A percentile compares a stretch with the other conserved stretches of the same genome.
Evolutionary conservation across 2,329 filamentous ascomycete species (phyloP).

Genomic region (Salinomyces thailandicus): DNA sequence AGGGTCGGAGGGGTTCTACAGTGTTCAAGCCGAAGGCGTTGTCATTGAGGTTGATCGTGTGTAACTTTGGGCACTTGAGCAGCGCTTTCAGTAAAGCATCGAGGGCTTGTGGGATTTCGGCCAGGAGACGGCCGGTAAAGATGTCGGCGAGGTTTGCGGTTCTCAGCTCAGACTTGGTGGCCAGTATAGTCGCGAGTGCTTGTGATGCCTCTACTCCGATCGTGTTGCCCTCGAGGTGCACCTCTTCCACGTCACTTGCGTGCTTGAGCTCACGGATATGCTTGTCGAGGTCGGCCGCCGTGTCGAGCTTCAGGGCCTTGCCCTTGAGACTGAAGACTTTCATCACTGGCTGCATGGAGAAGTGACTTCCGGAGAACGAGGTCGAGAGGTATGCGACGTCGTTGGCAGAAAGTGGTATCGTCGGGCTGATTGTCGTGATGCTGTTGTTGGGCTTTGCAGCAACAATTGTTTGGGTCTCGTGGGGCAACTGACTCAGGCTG

Average conservation of each 20-base stretch:
- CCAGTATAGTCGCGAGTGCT: slow-evolving; percentile 70
- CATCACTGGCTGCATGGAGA: no score
- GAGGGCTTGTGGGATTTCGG: slow-evolving; percentile 86
- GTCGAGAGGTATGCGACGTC: no score
- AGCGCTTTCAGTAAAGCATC: slow-evolving; percentile 76
- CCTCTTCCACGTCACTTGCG: slow-evolving; percentile 68
- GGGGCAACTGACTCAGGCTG: no score
- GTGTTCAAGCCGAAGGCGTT: slow-evolving; percentile 97
- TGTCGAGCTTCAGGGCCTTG: slow-evolving; percentile 85
- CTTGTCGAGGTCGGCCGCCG: slow-evolving; percentile 72
- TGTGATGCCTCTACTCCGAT: slow-evolving; percentile 81
- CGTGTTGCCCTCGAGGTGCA: slow-evolving; percentile 83
- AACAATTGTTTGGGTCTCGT: no score
- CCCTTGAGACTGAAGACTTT: slow-evolving; percentile 85
- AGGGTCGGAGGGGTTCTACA: slow-evolving; percentile 82
- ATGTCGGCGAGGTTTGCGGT: slow-evolving; percentile 90
- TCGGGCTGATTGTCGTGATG: no score
- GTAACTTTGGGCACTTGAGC: slow-evolving; percentile 72
- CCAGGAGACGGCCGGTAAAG: slow-evolving; percentile 87
- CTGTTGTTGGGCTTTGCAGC: no score
- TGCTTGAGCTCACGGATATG: slow-evolving; percentile 67
- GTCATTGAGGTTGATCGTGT: slow-evolving; percentile 91
- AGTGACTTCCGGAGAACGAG: no score
- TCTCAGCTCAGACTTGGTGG: slow-evolving; percentile 64
- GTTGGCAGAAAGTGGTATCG: no score